phyloP scores from a whole-genome alignment of 306 rosid genomes.

The Ormosia emarginata region DNA sequence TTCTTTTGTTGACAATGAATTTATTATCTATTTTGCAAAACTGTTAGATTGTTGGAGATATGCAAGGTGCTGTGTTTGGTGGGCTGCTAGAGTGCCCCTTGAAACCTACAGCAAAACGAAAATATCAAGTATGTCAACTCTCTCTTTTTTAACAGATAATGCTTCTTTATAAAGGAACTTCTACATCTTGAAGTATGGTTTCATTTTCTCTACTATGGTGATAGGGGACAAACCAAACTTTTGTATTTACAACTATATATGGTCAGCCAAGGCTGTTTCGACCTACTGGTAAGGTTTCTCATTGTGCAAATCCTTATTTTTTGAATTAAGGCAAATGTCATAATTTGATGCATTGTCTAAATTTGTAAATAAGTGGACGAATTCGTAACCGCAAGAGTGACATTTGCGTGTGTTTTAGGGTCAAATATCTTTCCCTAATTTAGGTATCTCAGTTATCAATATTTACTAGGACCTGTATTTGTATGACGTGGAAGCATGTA shows the following conservation, averaged over 20 bases:
- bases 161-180: background rate
- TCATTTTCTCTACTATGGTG: conserved; percentile 22
- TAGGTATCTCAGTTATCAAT: background rate
- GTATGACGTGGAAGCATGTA: background rate
- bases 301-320: background rate
- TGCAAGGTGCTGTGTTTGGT: conserved; percentile 89
- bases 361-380: background rate
- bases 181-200: conserved; percentile 22
- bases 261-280: conserved; percentile 94
- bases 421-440: background rate
- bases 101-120: conserved; percentile 80
- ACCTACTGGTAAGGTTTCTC: conserved; percentile 78
- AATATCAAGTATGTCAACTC: conserved; percentile 72
- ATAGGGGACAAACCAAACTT: conserved; percentile 84
- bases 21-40: conserved; percentile 14
- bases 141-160: background rate
- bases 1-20: conserved; percentile 9
- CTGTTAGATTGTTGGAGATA: conserved; percentile 85
- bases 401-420: background rate
- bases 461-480: conserved; percentile 2
- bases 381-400: background rate
- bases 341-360: background rate
- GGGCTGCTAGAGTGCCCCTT: conserved; percentile 86
- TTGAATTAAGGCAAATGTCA: background rate
- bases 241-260: conserved; percentile 88